phyloP scores from a whole-genome alignment of 768 basidiomycete genomes.

The Tubosaeta sp. region DNA sequence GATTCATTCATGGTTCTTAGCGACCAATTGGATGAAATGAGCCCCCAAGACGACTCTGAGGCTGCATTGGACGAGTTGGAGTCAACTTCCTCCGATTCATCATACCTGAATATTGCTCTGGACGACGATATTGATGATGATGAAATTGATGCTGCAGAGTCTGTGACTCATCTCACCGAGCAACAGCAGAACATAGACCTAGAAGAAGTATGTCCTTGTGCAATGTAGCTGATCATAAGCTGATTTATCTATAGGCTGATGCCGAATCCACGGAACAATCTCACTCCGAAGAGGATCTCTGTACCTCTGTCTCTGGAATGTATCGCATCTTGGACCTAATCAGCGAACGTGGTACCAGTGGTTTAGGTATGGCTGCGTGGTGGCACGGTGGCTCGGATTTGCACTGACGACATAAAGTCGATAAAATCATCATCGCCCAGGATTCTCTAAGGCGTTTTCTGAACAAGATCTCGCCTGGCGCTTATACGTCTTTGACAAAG shows the following conservation, averaged over 20 bases:
- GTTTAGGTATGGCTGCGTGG: slow-evolving; percentile 40
- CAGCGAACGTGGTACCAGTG: slow-evolving; percentile 45
- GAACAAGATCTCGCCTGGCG: slow-evolving; percentile 45
- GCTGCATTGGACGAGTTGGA: slow-evolving; percentile 6
- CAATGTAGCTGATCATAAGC: neutral
- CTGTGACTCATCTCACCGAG: slow-evolving; percentile 11
- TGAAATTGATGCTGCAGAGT: slow-evolving; percentile 13
- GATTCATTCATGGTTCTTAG: slow-evolving; percentile 10
- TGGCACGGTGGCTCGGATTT: neutral
- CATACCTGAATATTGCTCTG: slow-evolving; percentile 17
- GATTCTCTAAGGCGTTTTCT: slow-evolving; percentile 45
- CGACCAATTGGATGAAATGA: slow-evolving; percentile 1
- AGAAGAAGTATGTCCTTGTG: slow-evolving; percentile 11
- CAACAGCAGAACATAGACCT: slow-evolving; percentile 6
- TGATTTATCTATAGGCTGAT: slow-evolving; percentile 13
- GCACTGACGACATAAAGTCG: slow-evolving; percentile 36
- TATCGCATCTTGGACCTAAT: slow-evolving; percentile 54
- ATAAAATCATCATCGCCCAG: slow-evolving; percentile 60
- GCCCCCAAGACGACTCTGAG: neutral
- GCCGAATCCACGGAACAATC: slow-evolving; percentile 7
- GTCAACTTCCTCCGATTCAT: slow-evolving; percentile 18
- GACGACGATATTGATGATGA: slow-evolving; percentile 11
- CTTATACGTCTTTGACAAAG: slow-evolving; percentile 52
- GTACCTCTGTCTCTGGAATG: slow-evolving; percentile 38
- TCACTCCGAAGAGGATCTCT: slow-evolving; percentile 18